Base-by-base conservation (phyloP, 2,329 filamentous ascomycete species). In the Monosporascus sp. region DNA sequence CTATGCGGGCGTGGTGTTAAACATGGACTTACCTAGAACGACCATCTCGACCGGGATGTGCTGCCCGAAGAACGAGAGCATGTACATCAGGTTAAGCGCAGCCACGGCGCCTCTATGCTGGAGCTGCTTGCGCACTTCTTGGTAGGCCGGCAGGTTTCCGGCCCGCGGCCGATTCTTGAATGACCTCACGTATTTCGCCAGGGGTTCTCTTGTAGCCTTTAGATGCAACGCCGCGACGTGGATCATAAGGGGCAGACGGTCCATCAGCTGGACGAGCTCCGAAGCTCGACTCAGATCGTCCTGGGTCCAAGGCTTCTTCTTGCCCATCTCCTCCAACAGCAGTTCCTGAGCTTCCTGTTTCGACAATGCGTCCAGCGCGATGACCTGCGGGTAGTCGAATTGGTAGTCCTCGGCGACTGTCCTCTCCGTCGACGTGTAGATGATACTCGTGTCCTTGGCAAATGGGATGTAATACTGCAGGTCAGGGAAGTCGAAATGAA, bases 11-110 rank as follows among this genome's bases (percentile, higher is more conserved):
- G 5, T 14, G 31, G 14, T 35, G 31, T 11, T 14, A 35, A 35
- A 35, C 31, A 7, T 31, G 17, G 46, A 57, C 70, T 59, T 66
- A 66, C 84, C 85, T 17, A 87, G 71, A 31, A 72, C 72, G 14
- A 89, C 70, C 74, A 89, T 80, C 52, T 85, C 84, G 22, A 88
- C 82, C 0, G 86, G 86, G 5, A 88, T 74, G 52, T 84, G 77
- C 52, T 84, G 82, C 41, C 82, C 81, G 51, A 86, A 83, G 61
- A 88, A 88, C 1, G 80, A 81, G 15, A 89, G 68, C 14, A 89
- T 69, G 22, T 80, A 81, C 57, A 89, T 82, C 37, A 89, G 67
- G 60, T 87, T 87, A 48, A 86, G 67, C 0, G 85, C 84, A 51
- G 85, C 79, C 14, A 63, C 63, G 15, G 74, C 74, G 1, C 73